Evolutionary conservation across 148 eudicot species (phyloP).

Genomic region (Chenopodium suecicum): DNA sequence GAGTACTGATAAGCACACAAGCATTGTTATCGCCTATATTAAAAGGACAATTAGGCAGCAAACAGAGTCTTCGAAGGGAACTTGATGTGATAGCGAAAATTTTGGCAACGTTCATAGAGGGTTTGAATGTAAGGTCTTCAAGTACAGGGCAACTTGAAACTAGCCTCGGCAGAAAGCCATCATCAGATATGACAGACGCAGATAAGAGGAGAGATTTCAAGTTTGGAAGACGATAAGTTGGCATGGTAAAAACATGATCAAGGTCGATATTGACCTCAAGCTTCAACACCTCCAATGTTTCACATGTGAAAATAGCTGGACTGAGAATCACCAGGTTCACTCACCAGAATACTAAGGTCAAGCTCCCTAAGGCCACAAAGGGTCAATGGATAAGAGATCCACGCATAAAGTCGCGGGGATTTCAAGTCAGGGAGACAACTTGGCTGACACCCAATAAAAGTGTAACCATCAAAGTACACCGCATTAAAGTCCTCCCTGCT

Average conservation of each 20-base stretch:
- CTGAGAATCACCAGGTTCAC: not conserved
- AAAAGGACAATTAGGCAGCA: not conserved
- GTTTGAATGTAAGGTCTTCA: slow-evolving; percentile 10
- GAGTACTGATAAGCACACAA: slow-evolving; percentile 22
- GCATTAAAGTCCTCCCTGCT: not conserved
- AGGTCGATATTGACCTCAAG: not conserved
- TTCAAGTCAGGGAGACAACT: not conserved
- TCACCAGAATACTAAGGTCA: not conserved
- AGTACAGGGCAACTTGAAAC: slow-evolving; percentile 25
- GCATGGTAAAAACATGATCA: not conserved
- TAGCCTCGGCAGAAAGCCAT: slow-evolving; percentile 15
- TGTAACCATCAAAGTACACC: not conserved
- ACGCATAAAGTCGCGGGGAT: not conserved
- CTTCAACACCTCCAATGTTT: not conserved
- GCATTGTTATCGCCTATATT: not conserved
- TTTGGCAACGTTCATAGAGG: not conserved
- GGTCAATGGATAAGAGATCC: not conserved
- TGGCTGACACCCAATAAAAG: too few relatives aligned
- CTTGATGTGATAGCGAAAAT: not conserved
- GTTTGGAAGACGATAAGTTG: slow-evolving; percentile 16
- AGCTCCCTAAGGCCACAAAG: not conserved
- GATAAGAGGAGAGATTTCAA: slow-evolving; percentile 8
- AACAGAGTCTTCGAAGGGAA: slow-evolving; percentile 9
- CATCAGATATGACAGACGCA: not conserved
- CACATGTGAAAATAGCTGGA: not conserved